phyloP scores from a whole-genome alignment of 768 basidiomycete genomes.

The Trametes cubensis region DNA sequence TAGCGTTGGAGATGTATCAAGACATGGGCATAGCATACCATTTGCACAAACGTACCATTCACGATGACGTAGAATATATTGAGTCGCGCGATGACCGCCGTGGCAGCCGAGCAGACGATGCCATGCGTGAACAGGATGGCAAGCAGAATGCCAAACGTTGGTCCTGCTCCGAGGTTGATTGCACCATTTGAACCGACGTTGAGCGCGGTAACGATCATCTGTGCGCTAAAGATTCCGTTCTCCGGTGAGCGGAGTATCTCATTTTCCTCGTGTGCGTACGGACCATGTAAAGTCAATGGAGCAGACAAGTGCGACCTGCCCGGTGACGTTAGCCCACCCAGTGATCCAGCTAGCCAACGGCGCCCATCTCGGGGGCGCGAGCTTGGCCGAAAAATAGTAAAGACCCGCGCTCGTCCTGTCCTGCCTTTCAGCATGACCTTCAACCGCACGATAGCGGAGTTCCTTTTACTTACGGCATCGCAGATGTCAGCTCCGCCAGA shows the following conservation, averaged over 20 bases:
- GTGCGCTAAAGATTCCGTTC: conserved; percentile 46
- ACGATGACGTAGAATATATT: conserved; percentile 70
- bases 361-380: conserved; percentile 64
- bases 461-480: conserved; percentile 65
- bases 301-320: conserved; percentile 69
- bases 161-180: conserved; percentile 53
- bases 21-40: not conserved
- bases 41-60: conserved; percentile 48
- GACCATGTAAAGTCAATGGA: conserved; percentile 74
- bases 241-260: not conserved
- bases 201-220: conserved; percentile 77
- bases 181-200: conserved; percentile 60
- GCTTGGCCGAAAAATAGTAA: conserved; percentile 77
- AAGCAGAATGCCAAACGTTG: conserved; percentile 68
- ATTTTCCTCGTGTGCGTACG: conserved; percentile 15
- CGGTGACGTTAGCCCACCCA: conserved; percentile 76
- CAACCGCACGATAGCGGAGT: not conserved
- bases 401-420: conserved; percentile 74
- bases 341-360: conserved; percentile 70
- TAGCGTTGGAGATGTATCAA: not conserved
- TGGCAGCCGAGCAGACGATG: conserved; percentile 71
- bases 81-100: conserved; percentile 62
- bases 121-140: conserved; percentile 70
- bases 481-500: conserved; percentile 73
- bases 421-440: not conserved